A percentile compares a stretch with the other conserved stretches of the same genome.
phyloP scores from a whole-genome alignment of 768 basidiomycete genomes.

The Hydnomerulius pinastri region DNA sequence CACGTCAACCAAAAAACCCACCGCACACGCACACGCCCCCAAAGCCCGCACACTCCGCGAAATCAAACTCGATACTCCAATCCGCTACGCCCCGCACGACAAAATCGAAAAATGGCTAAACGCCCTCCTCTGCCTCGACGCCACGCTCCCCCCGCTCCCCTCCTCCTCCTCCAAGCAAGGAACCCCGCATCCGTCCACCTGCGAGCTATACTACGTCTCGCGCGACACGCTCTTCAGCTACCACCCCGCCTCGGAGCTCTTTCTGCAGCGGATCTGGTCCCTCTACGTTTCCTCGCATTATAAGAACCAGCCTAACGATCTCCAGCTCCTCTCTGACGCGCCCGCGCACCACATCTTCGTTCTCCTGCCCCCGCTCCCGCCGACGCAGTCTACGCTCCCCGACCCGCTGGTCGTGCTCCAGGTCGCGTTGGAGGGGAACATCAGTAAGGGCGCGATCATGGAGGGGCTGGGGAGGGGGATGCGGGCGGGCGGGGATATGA shows the following conservation, averaged over 20 bases:
- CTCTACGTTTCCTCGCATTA: conserved; percentile 97
- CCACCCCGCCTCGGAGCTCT: conserved; percentile 96
- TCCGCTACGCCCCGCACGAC: conserved; percentile 87
- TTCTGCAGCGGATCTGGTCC: conserved; percentile 98
- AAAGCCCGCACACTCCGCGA: conserved; percentile 77
- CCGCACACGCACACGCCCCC: conserved; percentile 55
- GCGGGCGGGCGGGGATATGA: conserved; percentile 92
- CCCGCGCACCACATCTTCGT: conserved; percentile 98
- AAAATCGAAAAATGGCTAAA: conserved; percentile 96
- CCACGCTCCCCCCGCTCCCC: conserved; percentile 57
- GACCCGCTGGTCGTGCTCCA: conserved; percentile 96
- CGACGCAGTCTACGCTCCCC: conserved; percentile 85
- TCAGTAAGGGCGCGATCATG: conserved; percentile 82
- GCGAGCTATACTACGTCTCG: conserved; percentile 94
- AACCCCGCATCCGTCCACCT: conserved; percentile 92
- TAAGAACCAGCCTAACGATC: conserved; percentile 98
- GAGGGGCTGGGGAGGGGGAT: conserved; percentile 83
- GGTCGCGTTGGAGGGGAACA: conserved; percentile 93
- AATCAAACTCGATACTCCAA: conserved; percentile 93
- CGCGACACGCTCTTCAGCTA: conserved; percentile 96
- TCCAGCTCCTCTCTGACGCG: conserved; percentile 96
- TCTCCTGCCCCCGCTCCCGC: conserved; percentile 88
- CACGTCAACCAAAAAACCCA: conserved; percentile 54
- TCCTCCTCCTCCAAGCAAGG: conserved; percentile 52
- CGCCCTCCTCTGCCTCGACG: conserved; percentile 85